Conservation (phyloP, 345 rosid species). For the Bretschneidera sinensis region DNA sequence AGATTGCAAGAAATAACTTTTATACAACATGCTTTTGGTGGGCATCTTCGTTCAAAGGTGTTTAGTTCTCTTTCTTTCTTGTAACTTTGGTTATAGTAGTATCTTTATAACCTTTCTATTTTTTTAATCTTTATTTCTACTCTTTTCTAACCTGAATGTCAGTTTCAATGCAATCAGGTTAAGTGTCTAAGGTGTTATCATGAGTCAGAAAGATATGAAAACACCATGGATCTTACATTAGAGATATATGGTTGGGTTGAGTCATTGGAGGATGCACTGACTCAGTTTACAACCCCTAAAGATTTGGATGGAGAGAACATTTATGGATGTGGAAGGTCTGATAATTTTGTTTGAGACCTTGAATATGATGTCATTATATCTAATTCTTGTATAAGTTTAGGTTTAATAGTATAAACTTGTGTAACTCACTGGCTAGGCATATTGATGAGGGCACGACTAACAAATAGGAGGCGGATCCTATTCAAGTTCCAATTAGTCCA, state of each 20-base stretch:
- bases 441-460: no score
- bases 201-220: constrained; percentile 76
- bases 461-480: no score
- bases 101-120: neutral
- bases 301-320: constrained; percentile 87
- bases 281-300: constrained; percentile 77
- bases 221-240: constrained; percentile 80
- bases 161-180: constrained; percentile 36
- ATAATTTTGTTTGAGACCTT: constrained; percentile 1
- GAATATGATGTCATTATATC: neutral
- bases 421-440: neutral
- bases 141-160: neutral
- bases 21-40: constrained; percentile 80
- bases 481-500: no score
- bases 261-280: constrained; percentile 74
- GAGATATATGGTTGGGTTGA: constrained; percentile 84
- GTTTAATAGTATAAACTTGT: neutral
- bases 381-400: neutral
- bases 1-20: constrained; percentile 78
- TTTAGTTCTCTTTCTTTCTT: constrained; percentile 7
- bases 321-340: constrained; percentile 85
- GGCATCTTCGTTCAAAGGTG: constrained; percentile 71
- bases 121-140: constrained; percentile 1
- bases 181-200: constrained; percentile 73
- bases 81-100: constrained; percentile 1